These are phyloP conservation scores for Bimuria novae-zelandiae DNA, from an alignment of 2,329 filamentous ascomycete genomes.

Conservation along the genomic window DNA sequence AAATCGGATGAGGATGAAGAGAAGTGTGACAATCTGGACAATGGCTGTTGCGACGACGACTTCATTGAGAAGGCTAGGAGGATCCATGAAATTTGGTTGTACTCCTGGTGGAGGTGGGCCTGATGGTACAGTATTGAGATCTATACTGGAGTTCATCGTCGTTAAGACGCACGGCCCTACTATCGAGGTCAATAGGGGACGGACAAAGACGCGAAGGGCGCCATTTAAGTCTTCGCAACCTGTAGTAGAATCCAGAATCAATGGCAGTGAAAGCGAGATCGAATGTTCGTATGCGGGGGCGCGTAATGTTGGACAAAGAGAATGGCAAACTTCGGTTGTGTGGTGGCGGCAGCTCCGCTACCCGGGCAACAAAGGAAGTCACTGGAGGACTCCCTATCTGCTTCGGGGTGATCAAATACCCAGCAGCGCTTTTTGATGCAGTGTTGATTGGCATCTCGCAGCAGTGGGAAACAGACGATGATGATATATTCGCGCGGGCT, in stretches of 20 bases:
- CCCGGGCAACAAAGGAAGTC: background rate
- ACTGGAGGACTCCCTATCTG: background rate
- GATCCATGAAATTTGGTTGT: slow-evolving; percentile 9
- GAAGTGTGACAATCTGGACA: slow-evolving; percentile 7
- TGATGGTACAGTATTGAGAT: background rate
- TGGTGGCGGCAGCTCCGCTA: background rate
- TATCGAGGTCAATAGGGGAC: background rate
- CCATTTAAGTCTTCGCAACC: background rate
- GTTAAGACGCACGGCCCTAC: background rate
- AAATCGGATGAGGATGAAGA: slow-evolving; percentile 4
- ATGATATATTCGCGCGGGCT: too few species aligned
- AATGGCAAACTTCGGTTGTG: background rate
- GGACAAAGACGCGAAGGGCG: background rate
- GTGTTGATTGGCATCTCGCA: too few species aligned
- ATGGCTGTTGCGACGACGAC: slow-evolving; percentile 7
- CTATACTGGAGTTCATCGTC: background rate
- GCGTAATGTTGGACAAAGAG: background rate
- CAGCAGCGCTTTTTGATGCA: background rate
- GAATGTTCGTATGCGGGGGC: background rate
- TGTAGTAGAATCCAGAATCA: too few species aligned
- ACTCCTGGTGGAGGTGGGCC: background rate
- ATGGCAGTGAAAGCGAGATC: background rate
- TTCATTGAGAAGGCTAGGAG: slow-evolving; percentile 5
- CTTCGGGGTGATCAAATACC: background rate
- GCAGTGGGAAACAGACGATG: too few species aligned